Evolutionary conservation across 805 yeast species (phyloP), one percentile per base, ranked within the genome.

Genomic region (Pichia nanzhaoensis): DNA sequence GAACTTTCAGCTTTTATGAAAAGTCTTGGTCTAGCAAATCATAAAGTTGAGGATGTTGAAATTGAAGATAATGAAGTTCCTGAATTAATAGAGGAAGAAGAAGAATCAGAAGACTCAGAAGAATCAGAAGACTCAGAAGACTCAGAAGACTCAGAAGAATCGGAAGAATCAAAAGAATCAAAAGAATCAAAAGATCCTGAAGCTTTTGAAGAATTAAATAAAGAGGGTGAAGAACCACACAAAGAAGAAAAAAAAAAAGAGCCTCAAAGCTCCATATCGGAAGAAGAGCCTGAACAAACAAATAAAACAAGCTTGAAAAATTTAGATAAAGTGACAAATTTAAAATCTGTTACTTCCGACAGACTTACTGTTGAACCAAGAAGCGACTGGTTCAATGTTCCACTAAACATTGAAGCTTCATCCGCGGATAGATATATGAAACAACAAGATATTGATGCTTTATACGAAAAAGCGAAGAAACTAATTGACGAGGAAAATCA

Each of bases 311-410:
- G n/a, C n/a, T n/a, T n/a, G n/a, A 65, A 60, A 41, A 45, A 48
- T 47, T 56, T 46, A 44, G 58, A 58, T 44, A 61, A 60, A 50
- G 47, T 64, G 31, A 51, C 53, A 14, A 55, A 58, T 41, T 54
- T 77, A 37, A 66, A 74, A 40, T 65, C 82, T 2, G 81, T 84
- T 24, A 68, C 69, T 40, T 68, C 82, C 6, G 75, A 76, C 40
- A 80, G 75, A 50, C 68, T 85, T 31, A 45, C 70, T 0, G 65
- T 89, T 33, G 80, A 83, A 35, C 74, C 81, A 31, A 75, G 82
- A 52, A 67, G 75, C 19, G 86, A 83, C 52, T 90, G 97, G 96
- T 86, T 78, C 61, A 76, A 81, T 48, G 63, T 75, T n/a, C 74
- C 78, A 18, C 54, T 71, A 20, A 72, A 68, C 34, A 27, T 48